A percentile compares a stretch with the other conserved stretches of the same genome.
These are phyloP conservation scores for Malassezia japonica DNA, from an alignment of 1,284 basidiomycete species.

Conservation along the genomic window DNA sequence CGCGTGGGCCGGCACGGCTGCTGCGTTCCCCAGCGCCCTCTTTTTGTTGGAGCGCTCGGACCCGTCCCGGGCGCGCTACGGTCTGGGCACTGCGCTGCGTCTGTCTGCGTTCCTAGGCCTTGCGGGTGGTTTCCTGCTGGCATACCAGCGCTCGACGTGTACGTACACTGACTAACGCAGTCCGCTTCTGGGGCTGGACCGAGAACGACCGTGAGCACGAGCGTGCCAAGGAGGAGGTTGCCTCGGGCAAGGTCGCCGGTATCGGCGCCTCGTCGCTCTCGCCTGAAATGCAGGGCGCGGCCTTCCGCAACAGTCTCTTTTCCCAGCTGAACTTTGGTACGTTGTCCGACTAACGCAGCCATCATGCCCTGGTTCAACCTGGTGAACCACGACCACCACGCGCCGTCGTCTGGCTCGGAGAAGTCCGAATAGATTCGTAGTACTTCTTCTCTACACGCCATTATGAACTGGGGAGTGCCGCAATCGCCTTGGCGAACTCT, in stretches of 20 bases:
- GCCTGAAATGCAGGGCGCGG: conserved; percentile 76
- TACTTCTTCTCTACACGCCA: neutral
- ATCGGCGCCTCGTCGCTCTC: conserved; percentile 62
- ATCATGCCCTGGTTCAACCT: conserved; percentile 48
- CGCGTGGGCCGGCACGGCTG: conserved; percentile 70
- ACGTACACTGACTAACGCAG: conserved; percentile 51
- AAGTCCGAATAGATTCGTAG: neutral
- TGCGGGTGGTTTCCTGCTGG: conserved; percentile 78
- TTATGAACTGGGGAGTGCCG: neutral
- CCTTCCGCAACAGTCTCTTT: conserved; percentile 82
- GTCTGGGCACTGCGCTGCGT: conserved; percentile 30
- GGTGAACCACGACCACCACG: conserved; percentile 43
- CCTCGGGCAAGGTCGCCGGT: conserved; percentile 25
- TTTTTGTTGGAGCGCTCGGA: conserved; percentile 51
- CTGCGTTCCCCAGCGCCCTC: conserved; percentile 65
- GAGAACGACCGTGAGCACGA: conserved; percentile 61
- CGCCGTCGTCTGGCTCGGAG: too few species aligned
- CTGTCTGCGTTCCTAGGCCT: conserved; percentile 53
- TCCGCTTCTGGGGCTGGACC: conserved; percentile 91
- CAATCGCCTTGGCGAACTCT: conserved; percentile 15
- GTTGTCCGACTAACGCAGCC: conserved; percentile 19
- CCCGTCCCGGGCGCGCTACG: conserved; percentile 31
- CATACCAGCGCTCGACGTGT: conserved; percentile 63
- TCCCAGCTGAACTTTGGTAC: conserved; percentile 56
- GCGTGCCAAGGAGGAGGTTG: conserved; percentile 23